Base-by-base conservation (phyloP, 2,329 filamentous ascomycete species). In the Didymella keratinophila region DNA sequence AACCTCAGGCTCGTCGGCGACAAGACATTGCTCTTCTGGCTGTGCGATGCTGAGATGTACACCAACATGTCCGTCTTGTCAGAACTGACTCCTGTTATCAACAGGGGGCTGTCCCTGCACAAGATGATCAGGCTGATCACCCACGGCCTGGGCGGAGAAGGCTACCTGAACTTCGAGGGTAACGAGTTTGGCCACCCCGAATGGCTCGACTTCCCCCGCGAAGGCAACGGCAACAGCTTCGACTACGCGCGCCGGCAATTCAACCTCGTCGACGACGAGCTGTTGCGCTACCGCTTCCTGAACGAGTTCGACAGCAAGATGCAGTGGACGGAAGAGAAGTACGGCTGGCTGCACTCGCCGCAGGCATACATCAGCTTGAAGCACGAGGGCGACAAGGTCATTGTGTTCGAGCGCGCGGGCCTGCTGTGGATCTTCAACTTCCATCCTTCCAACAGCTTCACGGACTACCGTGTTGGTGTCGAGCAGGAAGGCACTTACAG, bases 171-270 rank as follows among this genome's bases (percentile, higher is more conserved):
- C 81, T 99, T 99, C 70, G 93, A 97, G 80, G 95, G 95, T 61
- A 99, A 99, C 78, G 95, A 99, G 78, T 99, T 99, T 72, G 95
- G 95, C 0, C 95, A 99, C 75, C 95, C 95, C 0, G 95, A 99
- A 78, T 99, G 95, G 95, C 90, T 99, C 37, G 95, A 99, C 77
- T 99, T 99, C 78, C 95, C 95, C 4, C 91, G 95, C 50, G 92
- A 89, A 71, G 95, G 95, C 58, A 97, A 97, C 79, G 81, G 88
- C 72, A 96, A 97, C 79, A 95, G 91, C 44, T 97, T 93, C 83
- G 94, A 92, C 88, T 97, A 97, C 74, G 93, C 93, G 2, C 87
- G 95, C 21, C 90, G 95, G 58, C 94, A 97, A 76, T 88, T 97
- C 67, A 98, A 99, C 78, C 86, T 99, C 16, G 89, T 92, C 0